A percentile compares a stretch with the other conserved stretches of the same genome.
phyloP scores from a whole-genome alignment of 2,329 filamentous ascomycete species.

The Nothomitra cinnamomea region DNA sequence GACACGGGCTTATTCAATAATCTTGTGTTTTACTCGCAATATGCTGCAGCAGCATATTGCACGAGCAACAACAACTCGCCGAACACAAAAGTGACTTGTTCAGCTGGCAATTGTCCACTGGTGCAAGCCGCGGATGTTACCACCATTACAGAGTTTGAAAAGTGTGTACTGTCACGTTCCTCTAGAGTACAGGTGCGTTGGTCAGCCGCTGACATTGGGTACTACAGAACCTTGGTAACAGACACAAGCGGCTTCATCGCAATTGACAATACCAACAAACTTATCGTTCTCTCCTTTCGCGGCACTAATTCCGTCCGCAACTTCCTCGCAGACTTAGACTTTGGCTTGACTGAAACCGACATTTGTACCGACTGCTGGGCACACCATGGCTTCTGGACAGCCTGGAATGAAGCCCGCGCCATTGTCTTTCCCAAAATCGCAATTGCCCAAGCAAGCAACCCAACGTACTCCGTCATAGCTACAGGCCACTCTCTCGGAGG shows the following conservation, averaged over 20 bases:
- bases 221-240: conserved; percentile 23
- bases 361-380: conserved; percentile 31
- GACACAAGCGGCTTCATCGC: conserved; percentile 35
- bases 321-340: conserved; percentile 39
- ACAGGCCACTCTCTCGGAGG: conserved; percentile 55
- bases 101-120: conserved; percentile 25
- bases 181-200: too few species aligned
- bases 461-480: conserved; percentile 35
- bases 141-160: conserved; percentile 20
- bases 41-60: conserved; percentile 36
- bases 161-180: conserved; percentile 1
- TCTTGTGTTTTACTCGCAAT: conserved; percentile 33
- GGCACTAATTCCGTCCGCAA: conserved; percentile 42
- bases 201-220: too few species aligned
- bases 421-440: conserved; percentile 28
- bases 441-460: conserved; percentile 28
- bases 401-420: conserved; percentile 36
- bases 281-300: conserved; percentile 43
- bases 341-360: conserved; percentile 22
- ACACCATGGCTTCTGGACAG: conserved; percentile 41
- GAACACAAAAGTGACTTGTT: conserved; percentile 25
- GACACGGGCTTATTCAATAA: background rate
- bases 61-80: conserved; percentile 24
- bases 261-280: conserved; percentile 29
- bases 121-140: conserved; percentile 26